phyloP scores from a whole-genome alignment of 441 rosid genomes.

The Adansonia madagascariensis region DNA sequence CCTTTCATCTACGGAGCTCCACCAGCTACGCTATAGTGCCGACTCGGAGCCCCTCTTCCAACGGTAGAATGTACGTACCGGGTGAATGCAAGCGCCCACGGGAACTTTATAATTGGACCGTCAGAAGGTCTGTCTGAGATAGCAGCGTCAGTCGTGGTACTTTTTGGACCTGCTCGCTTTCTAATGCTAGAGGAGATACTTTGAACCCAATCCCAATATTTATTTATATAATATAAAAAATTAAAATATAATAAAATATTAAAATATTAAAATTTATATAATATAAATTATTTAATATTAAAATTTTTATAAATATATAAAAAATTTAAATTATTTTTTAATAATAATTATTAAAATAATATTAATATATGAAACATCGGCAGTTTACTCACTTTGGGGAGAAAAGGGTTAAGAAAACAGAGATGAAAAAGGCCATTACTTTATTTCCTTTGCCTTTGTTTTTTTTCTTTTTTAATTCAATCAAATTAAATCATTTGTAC shows the following conservation, averaged over 20 bases:
- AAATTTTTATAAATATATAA: too few relatives aligned
- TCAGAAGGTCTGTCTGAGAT: background rate
- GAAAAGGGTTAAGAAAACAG: background rate
- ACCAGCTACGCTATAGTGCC: background rate
- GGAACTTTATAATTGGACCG: slow-evolving; percentile 18
- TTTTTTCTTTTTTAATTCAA: background rate
- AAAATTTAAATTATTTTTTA: too few relatives aligned
- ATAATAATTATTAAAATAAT: too few relatives aligned
- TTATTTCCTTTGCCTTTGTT: background rate
- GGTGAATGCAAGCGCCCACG: background rate
- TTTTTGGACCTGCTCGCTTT: too few relatives aligned
- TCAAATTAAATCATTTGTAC: background rate
- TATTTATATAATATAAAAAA: too few relatives aligned
- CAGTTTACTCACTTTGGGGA: background rate
- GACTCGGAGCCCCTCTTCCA: background rate
- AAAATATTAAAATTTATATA: too few relatives aligned
- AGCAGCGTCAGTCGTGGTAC: too few relatives aligned
- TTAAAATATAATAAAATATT: too few relatives aligned
- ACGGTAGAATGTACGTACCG: background rate
- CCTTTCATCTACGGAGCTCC: background rate
- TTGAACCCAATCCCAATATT: too few relatives aligned
- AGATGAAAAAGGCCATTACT: background rate
- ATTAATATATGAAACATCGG: background rate
- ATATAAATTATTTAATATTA: too few relatives aligned
- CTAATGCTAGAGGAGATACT: too few relatives aligned